Percentiles rank a stretch among this genome's conserved stretches.
Evolutionary conservation across 768 basidiomycete genomes (phyloP).

Genomic region (Amanita exitialis): DNA sequence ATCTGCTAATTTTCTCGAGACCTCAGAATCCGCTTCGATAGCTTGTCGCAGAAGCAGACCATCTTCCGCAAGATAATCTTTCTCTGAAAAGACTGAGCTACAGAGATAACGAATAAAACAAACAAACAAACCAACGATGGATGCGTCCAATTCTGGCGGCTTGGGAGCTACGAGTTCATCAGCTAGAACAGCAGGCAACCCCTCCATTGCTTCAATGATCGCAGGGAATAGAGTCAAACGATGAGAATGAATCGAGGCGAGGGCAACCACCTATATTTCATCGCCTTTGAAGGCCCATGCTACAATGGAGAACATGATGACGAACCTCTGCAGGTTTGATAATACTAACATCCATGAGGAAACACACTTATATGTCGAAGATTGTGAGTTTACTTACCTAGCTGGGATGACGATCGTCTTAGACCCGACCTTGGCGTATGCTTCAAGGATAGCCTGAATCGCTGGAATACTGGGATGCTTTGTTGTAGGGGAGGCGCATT

Average conservation of each 20-base stretch:
- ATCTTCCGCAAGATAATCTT: constrained; percentile 25
- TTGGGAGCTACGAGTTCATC: neutral
- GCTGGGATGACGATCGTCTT: neutral
- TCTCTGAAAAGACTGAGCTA: constrained; percentile 1
- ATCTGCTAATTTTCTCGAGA: constrained; percentile 31
- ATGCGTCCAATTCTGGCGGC: neutral
- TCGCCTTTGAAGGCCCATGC: neutral
- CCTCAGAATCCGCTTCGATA: constrained; percentile 25
- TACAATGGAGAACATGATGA: neutral
- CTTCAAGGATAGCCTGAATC: neutral
- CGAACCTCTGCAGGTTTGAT: neutral
- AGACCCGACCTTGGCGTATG: neutral
- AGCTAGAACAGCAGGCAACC: constrained; percentile 13
- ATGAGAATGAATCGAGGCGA: constrained; percentile 28
- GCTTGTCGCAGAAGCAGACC: constrained; percentile 25
- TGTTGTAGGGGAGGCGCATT: neutral
- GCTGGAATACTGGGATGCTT: neutral
- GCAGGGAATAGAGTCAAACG: constrained; percentile 32
- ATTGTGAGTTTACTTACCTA: neutral
- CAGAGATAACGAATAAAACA: neutral
- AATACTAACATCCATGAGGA: neutral
- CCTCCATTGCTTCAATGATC: constrained; percentile 28
- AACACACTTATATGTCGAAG: neutral
- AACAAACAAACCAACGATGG: neutral
- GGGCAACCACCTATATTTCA: constrained; percentile 26